Percentiles rank a stretch among this genome's conserved stretches.
Conservation (phyloP, 768 basidiomycete species). For the Suillus discolor region DNA sequence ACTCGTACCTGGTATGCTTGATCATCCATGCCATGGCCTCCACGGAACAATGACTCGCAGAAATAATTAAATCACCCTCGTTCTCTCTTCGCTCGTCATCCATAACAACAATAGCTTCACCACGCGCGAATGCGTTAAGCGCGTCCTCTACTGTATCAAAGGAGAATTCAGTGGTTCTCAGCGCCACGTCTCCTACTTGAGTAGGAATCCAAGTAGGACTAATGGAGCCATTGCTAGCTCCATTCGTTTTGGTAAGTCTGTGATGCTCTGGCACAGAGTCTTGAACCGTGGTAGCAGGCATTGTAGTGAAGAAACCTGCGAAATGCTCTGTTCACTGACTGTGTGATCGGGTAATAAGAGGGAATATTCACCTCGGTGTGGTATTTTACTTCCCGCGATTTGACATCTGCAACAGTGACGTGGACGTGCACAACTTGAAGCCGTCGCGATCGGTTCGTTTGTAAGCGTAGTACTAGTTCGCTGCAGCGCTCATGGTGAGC, state of each 20-base stretch:
- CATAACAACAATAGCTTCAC: conserved; percentile 96
- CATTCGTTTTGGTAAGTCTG: not conserved
- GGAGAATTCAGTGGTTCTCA: conserved; percentile 44
- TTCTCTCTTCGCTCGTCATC: conserved; percentile 97
- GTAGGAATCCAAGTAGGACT: conserved; percentile 23
- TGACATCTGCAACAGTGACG: conserved; percentile 2
- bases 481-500: not conserved
- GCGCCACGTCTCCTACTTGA: conserved; percentile 19
- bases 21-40: conserved; percentile 99
- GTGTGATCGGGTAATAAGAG: not conserved
- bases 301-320: conserved; percentile 6
- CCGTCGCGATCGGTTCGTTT: not conserved
- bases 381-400: not conserved
- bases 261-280: not conserved
- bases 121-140: conserved; percentile 69
- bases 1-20: conserved; percentile 83
- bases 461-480: not conserved
- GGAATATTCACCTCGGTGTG: not conserved
- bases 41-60: conserved; percentile 81
- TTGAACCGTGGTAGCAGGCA: conserved; percentile 1
- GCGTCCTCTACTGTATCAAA: conserved; percentile 87
- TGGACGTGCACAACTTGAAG: not conserved
- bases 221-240: not conserved
- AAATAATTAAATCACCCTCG: conserved; percentile 94
- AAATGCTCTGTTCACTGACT: not conserved